Conservation (phyloP, 768 basidiomycete species). For the Tulasnella sp. region DNA sequence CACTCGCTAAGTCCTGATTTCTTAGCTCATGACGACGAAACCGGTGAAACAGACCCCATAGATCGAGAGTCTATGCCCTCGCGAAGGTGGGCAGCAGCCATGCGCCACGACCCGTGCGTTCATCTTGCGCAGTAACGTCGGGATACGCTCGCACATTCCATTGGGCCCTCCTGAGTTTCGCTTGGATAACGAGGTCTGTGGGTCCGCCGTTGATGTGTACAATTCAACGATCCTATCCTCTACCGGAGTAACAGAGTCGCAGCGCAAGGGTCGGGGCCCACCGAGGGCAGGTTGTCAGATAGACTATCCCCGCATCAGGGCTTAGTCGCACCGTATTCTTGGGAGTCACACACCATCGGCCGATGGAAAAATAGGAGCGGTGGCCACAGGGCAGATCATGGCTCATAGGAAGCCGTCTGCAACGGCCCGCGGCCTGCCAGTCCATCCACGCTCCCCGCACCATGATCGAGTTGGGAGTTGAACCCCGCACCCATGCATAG, state of each 20-base stretch:
- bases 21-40: neutral
- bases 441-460: neutral
- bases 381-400: neutral
- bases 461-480: neutral
- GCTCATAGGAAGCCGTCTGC: neutral
- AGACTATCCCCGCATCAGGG: slow-evolving; percentile 6
- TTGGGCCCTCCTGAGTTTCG: neutral
- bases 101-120: neutral
- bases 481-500: neutral
- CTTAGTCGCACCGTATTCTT: neutral
- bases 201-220: neutral
- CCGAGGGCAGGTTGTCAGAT: neutral
- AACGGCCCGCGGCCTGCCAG: neutral
- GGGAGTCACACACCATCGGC: slow-evolving; percentile 6
- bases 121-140: slow-evolving; percentile 7
- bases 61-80: neutral
- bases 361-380: slow-evolving; percentile 5
- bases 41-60: neutral
- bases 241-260: neutral
- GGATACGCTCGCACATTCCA: neutral
- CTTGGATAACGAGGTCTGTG: neutral
- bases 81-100: neutral
- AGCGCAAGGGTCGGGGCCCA: slow-evolving; percentile 5
- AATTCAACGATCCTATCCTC: slow-evolving; percentile 3
- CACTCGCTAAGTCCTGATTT: neutral